Conservation (phyloP, 768 basidiomycete genomes). For the Exsudoporus frostii region DNA sequence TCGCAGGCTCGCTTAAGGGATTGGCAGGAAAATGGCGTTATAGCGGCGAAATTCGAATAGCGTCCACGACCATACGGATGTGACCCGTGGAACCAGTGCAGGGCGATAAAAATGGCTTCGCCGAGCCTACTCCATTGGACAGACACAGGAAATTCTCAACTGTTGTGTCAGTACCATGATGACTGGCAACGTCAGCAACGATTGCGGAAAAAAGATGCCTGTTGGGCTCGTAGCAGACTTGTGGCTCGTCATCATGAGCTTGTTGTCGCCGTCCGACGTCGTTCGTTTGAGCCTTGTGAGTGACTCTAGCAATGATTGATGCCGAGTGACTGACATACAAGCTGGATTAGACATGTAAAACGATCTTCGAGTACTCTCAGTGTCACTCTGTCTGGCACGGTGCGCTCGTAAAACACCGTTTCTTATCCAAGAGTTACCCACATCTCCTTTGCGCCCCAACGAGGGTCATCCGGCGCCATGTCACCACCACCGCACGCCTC, state of each 20-base stretch:
- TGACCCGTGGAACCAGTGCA: constrained; percentile 1
- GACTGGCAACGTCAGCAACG: not conserved
- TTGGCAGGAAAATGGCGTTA: constrained; percentile 22
- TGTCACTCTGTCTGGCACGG: constrained; percentile 26
- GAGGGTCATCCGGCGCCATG: constrained; percentile 21
- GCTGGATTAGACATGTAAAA: constrained; percentile 23
- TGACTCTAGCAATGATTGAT: not conserved
- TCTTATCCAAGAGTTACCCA: constrained; percentile 25
- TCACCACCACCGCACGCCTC: constrained; percentile 20
- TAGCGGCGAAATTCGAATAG: constrained; percentile 14
- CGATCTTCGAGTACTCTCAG: constrained; percentile 23
- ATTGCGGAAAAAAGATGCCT: not conserved
- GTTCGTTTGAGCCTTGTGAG: constrained; percentile 27
- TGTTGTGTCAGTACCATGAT: not conserved
- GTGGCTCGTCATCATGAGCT: constrained; percentile 30
- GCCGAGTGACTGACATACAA: not conserved
- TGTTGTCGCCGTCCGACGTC: constrained; percentile 26
- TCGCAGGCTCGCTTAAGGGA: constrained; percentile 12
- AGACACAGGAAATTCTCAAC: not conserved
- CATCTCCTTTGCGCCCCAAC: constrained; percentile 21
- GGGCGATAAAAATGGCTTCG: constrained; percentile 8
- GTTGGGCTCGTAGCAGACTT: constrained; percentile 25
- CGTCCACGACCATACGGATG: constrained; percentile 3
- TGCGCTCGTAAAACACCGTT: constrained; percentile 23
- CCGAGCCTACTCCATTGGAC: not conserved